Conservation (phyloP, 495 filamentous ascomycete genomes). For the Neurospora africana region DNA sequence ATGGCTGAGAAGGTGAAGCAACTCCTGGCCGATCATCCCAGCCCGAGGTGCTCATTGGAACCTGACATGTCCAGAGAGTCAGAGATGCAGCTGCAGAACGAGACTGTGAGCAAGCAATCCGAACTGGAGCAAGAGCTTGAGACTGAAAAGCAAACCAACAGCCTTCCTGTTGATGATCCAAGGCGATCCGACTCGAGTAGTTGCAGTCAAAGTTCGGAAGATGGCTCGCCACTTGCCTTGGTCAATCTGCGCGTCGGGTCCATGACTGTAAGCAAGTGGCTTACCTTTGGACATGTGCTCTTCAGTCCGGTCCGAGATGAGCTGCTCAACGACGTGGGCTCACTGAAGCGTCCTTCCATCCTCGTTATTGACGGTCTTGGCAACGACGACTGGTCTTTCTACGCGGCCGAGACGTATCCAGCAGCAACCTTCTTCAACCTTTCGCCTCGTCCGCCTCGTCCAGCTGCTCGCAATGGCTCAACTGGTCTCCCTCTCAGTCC, state of each 20-base stretch:
- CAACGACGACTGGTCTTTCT: conserved; percentile 93
- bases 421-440: conserved; percentile 78
- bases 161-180: conserved; percentile 22
- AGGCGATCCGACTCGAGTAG: conserved; percentile 39
- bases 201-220: conserved; percentile 34
- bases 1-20: conserved; percentile 37
- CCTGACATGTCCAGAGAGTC: not conserved
- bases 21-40: conserved; percentile 26
- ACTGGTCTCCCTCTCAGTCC: conserved; percentile 48
- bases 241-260: conserved; percentile 75
- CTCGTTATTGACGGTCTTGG: conserved; percentile 84
- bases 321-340: conserved; percentile 39
- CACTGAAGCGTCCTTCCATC: conserved; percentile 50
- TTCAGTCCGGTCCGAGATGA: conserved; percentile 87
- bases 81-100: not conserved
- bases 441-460: conserved; percentile 40
- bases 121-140: conserved; percentile 25
- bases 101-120: conserved; percentile 20
- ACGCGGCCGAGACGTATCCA: conserved; percentile 86
- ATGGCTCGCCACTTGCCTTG: conserved; percentile 54
- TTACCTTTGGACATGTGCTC: conserved; percentile 88
- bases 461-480: conserved; percentile 22
- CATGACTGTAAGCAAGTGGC: conserved; percentile 62
- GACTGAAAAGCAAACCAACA: conserved; percentile 17
- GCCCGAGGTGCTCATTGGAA: conserved; percentile 28